A percentile compares a stretch with the other conserved stretches of the same genome.
phyloP scores from a whole-genome alignment of 495 filamentous ascomycete species.

The Pseudomonodictys pantanalensis region DNA sequence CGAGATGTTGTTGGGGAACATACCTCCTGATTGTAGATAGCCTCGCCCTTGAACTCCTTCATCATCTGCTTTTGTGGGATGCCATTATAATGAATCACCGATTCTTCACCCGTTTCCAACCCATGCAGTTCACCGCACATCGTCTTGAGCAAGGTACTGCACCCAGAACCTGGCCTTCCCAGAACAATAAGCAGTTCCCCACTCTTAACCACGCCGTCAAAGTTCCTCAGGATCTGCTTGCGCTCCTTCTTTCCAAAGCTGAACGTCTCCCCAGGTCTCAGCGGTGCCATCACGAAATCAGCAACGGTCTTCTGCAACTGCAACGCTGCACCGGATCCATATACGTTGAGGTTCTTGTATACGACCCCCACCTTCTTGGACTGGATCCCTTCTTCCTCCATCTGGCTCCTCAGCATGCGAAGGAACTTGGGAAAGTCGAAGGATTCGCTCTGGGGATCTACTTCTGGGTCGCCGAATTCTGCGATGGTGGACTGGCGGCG shows the following conservation, averaged over 20 bases:
- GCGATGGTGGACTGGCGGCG: background rate
- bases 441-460: slow-evolving; percentile 5
- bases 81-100: slow-evolving; percentile 24
- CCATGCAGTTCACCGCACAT: slow-evolving; percentile 22
- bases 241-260: slow-evolving; percentile 17
- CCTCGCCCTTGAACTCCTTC: slow-evolving; percentile 42
- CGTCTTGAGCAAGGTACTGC: slow-evolving; percentile 42
- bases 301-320: slow-evolving; percentile 13
- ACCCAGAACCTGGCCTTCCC: slow-evolving; percentile 48
- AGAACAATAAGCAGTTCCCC: slow-evolving; percentile 51
- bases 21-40: slow-evolving; percentile 37
- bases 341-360: slow-evolving; percentile 19
- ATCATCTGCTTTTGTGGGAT: slow-evolving; percentile 23
- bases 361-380: slow-evolving; percentile 5
- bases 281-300: background rate
- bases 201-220: slow-evolving; percentile 17
- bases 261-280: slow-evolving; percentile 5
- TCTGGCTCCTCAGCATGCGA: slow-evolving; percentile 1
- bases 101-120: slow-evolving; percentile 10
- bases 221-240: slow-evolving; percentile 18
- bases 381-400: slow-evolving; percentile 11
- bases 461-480: background rate
- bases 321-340: slow-evolving; percentile 7
- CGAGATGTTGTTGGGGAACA: too few relatives aligned
- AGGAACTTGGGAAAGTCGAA: slow-evolving; percentile 15